These are phyloP conservation scores for Moesziomyces sp. DNA, from an alignment of 1,284 basidiomycete species.

Conservation along the genomic window DNA sequence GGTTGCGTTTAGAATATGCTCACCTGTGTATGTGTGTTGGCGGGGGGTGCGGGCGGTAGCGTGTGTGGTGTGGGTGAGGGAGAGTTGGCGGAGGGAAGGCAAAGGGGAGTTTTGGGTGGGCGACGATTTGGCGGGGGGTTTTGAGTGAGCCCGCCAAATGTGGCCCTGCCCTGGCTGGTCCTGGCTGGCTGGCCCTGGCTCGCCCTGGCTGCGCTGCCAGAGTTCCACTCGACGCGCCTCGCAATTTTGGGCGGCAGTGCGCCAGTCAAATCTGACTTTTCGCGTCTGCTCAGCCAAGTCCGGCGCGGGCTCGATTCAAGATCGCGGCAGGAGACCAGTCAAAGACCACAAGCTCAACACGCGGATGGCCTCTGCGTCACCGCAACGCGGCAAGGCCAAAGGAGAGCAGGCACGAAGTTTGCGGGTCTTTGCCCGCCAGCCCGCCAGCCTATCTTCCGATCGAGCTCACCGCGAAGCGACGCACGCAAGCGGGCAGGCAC, in stretches of 20 bases:
- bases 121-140: constrained; percentile 32
- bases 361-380: not conserved
- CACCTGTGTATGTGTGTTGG: constrained; percentile 30
- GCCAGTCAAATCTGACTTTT: not conserved
- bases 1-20: constrained; percentile 39
- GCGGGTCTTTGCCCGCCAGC: not conserved
- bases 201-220: not conserved
- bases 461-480: no score
- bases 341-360: not conserved
- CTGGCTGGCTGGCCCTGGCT: not conserved
- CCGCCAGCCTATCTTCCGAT: not conserved
- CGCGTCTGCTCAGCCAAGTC: not conserved
- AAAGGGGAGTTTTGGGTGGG: constrained; percentile 36
- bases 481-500: no score
- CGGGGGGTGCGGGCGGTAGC: constrained; percentile 12
- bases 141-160: constrained; percentile 32
- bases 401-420: constrained; percentile 9
- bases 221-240: not conserved
- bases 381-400: not conserved
- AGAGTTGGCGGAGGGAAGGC: constrained; percentile 33
- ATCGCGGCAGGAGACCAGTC: constrained; percentile 28
- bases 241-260: not conserved
- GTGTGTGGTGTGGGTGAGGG: constrained; percentile 39
- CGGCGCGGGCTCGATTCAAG: not conserved
- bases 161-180: not conserved